phyloP scores from a whole-genome alignment of 192 early-diverging fungal genomes.

The Geranomyces michiganensis region DNA sequence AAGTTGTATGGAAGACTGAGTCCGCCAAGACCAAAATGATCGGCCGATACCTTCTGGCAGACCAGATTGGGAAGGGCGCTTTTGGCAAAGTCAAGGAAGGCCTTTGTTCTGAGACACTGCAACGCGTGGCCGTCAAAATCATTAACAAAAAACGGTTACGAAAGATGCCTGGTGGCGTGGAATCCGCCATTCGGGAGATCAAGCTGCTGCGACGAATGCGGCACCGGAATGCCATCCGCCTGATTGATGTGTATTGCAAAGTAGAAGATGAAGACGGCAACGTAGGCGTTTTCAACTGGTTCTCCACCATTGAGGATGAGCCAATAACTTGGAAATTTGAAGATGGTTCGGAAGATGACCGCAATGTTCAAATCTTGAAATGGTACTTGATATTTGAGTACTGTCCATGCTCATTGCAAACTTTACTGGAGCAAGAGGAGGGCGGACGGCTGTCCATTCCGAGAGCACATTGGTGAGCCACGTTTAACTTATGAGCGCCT shows the following conservation, averaged over 20 bases:
- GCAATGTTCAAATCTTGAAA: slow-evolving; percentile 48
- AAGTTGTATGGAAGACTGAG: slow-evolving; percentile 53
- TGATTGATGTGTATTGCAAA: slow-evolving; percentile 64
- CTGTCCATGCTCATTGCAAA: slow-evolving; percentile 61
- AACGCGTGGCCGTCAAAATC: slow-evolving; percentile 64
- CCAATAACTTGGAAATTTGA: slow-evolving; percentile 58
- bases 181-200: slow-evolving; percentile 56
- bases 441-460: slow-evolving; percentile 37
- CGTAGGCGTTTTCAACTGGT: slow-evolving; percentile 58
- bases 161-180: slow-evolving; percentile 57
- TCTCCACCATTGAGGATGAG: slow-evolving; percentile 57
- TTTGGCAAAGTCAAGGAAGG: slow-evolving; percentile 70
- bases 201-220: slow-evolving; percentile 51
- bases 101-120: slow-evolving; percentile 55
- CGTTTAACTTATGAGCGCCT: background rate
- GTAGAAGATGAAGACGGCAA: slow-evolving; percentile 60
- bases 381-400: slow-evolving; percentile 65
- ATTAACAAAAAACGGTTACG: slow-evolving; percentile 59
- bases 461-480: slow-evolving; percentile 47
- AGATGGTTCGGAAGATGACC: slow-evolving; percentile 46
- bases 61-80: slow-evolving; percentile 61
- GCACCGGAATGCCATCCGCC: slow-evolving; percentile 53
- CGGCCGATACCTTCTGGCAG: slow-evolving; percentile 58
- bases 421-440: slow-evolving; percentile 51
- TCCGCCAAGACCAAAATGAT: slow-evolving; percentile 53